These are phyloP conservation scores for Trypanosoma theileri DNA, from an alignment of 208 protist species.

Conservation along the genomic window DNA sequence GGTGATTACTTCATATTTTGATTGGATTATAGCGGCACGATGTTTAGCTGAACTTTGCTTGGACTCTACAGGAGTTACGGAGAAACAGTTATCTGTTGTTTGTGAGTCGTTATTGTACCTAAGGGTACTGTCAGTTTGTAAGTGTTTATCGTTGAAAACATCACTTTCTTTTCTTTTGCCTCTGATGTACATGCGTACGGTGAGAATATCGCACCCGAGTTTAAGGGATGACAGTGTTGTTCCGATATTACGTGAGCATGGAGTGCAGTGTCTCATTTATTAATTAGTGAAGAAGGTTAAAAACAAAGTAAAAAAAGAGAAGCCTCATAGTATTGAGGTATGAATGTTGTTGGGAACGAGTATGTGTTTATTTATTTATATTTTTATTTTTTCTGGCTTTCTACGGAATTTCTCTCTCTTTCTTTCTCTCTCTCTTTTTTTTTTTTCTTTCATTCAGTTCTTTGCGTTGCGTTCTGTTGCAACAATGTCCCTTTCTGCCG, in stretches of 20 bases:
- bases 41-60: slow-evolving; percentile 38
- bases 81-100: slow-evolving; percentile 28
- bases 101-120: slow-evolving; percentile 27
- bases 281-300: not conserved
- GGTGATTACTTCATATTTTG: slow-evolving; percentile 6
- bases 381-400: slow-evolving; percentile 11
- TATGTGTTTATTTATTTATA: slow-evolving; percentile 7
- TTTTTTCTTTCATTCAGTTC: not conserved
- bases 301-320: not conserved
- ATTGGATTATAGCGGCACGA: slow-evolving; percentile 38
- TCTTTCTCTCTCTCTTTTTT: not conserved
- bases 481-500: slow-evolving; percentile 12
- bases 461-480: not conserved
- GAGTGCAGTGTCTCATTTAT: slow-evolving; percentile 11
- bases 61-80: slow-evolving; percentile 45
- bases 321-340: not conserved
- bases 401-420: no score
- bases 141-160: slow-evolving; percentile 38
- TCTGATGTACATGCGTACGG: slow-evolving; percentile 21
- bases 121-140: slow-evolving; percentile 30
- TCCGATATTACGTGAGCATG: not conserved
- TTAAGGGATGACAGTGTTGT: slow-evolving; percentile 16
- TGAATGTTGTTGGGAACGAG: not conserved
- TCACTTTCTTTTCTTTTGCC: slow-evolving; percentile 36
- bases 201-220: slow-evolving; percentile 16